Conservation (phyloP, 2,329 filamentous ascomycete species). For the Neurospora sp. region DNA sequence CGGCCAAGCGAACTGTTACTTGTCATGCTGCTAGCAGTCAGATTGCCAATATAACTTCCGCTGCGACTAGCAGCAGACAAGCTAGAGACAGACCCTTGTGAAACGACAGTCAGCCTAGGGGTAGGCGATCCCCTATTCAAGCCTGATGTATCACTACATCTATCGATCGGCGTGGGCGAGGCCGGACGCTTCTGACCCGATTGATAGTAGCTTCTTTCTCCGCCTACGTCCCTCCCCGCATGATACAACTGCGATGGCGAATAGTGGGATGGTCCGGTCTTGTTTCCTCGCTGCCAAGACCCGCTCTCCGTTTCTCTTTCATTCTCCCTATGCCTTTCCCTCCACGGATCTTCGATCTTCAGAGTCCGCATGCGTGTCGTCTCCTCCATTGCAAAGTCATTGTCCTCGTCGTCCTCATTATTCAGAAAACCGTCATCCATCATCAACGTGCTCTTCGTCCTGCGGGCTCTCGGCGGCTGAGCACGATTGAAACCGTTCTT, state of each 20-base stretch:
- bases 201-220: constrained; percentile 24
- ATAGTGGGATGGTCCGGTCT: neutral
- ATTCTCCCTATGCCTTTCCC: constrained; percentile 8
- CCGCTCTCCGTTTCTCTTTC: constrained; percentile 10
- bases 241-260: neutral
- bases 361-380: constrained; percentile 29
- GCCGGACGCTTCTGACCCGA: constrained; percentile 45
- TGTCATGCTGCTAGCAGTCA: constrained; percentile 33
- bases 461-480: constrained; percentile 32
- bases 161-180: constrained; percentile 41
- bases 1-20: constrained; percentile 34
- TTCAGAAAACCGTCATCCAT: constrained; percentile 35
- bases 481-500: constrained; percentile 37
- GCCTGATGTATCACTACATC: constrained; percentile 34
- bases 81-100: constrained; percentile 35
- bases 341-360: constrained; percentile 33
- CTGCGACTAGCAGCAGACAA: constrained; percentile 34
- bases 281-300: neutral
- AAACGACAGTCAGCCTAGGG: constrained; percentile 36
- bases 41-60: constrained; percentile 37
- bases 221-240: neutral
- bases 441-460: constrained; percentile 37
- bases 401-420: constrained; percentile 41
- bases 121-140: constrained; percentile 41
- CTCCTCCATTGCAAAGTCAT: constrained; percentile 36